phyloP scores from a whole-genome alignment of 306 rosid genomes.

The Abrus precatorius region DNA sequence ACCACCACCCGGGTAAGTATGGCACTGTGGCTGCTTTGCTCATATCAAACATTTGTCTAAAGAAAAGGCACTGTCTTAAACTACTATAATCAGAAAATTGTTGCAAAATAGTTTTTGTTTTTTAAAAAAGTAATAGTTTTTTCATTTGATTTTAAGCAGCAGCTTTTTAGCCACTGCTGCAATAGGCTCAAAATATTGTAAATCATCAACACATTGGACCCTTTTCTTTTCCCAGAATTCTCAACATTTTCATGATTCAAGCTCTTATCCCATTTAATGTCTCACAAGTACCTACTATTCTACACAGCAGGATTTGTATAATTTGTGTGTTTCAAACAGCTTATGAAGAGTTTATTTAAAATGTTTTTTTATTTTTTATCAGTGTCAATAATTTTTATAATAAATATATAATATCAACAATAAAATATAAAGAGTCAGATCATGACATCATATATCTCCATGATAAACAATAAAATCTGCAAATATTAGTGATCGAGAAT shows the following conservation, averaged over 20 bases:
- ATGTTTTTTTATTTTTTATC: no score
- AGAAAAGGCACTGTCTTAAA: no score
- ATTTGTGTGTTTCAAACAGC: neutral
- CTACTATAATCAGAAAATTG: no score
- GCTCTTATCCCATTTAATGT: constrained; percentile 77
- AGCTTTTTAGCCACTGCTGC: no score
- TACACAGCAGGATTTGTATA: neutral
- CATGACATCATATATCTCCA: neutral
- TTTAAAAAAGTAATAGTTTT: no score
- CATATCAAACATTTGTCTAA: constrained; percentile 55
- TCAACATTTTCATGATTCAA: constrained; percentile 62
- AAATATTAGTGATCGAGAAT: neutral
- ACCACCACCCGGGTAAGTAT: constrained; percentile 58
- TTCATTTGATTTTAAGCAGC: no score
- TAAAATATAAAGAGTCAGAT: neutral
- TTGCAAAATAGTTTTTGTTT: no score
- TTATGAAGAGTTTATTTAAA: no score
- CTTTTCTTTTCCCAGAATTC: constrained; percentile 63
- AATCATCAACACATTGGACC: constrained; percentile 49
- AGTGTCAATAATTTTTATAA: no score
- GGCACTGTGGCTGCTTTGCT: constrained; percentile 49
- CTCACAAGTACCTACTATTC: constrained; percentile 66
- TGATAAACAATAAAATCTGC: neutral
- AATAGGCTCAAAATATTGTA: no score
- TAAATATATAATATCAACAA: no score